phyloP scores from a whole-genome alignment of 257 asterid genomes.

The Nemophila menziesii region DNA sequence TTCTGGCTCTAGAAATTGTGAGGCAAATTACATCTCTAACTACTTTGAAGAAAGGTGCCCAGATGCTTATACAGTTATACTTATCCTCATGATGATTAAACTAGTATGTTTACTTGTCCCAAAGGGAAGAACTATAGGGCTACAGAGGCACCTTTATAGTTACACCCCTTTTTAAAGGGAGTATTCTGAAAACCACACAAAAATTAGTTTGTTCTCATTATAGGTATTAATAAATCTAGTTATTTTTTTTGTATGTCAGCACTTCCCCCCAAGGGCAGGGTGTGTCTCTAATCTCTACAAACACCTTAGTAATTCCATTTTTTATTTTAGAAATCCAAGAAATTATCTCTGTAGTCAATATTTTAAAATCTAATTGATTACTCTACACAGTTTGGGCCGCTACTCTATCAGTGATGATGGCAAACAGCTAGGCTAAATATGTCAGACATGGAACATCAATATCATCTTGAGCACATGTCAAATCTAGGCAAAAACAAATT shows the following conservation, averaged over 20 bases:
- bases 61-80: slow-evolving; percentile 35
- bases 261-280: neutral
- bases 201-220: slow-evolving; percentile 21
- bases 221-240: neutral
- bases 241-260: no score
- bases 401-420: slow-evolving; percentile 8
- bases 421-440: slow-evolving; percentile 18
- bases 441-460: slow-evolving; percentile 20
- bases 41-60: slow-evolving; percentile 40
- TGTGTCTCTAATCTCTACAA: neutral
- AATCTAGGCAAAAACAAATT: slow-evolving; percentile 60
- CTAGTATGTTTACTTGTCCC: slow-evolving; percentile 40
- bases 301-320: neutral
- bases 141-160: no score
- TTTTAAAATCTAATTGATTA: no score
- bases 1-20: slow-evolving; percentile 22
- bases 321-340: slow-evolving; percentile 18
- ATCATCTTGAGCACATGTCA: slow-evolving; percentile 14
- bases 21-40: slow-evolving; percentile 22
- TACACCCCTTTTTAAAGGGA: no score
- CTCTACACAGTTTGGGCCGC: slow-evolving; percentile 27
- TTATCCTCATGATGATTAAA: slow-evolving; percentile 32
- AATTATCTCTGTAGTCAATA: no score
- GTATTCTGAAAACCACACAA: no score
- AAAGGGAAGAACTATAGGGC: slow-evolving; percentile 33